Percentiles rank a stretch among this genome's conserved stretches.
Conservation (phyloP, 345 rosid genomes). For the Dipteronia sinensis region DNA sequence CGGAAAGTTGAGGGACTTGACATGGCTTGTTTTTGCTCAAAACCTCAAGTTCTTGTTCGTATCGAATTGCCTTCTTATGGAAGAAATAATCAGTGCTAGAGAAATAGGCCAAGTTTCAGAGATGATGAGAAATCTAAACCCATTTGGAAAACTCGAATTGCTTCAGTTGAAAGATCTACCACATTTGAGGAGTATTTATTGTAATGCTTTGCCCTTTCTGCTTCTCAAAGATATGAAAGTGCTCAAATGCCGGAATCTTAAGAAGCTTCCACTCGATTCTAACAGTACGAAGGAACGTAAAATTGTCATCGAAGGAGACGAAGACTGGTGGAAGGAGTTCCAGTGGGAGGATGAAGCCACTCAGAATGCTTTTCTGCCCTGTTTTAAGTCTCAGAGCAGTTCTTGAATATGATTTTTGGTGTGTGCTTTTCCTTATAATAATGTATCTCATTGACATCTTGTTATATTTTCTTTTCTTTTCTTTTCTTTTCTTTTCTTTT, state of each 20-base stretch:
- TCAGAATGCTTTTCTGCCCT: neutral
- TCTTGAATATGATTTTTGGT: no score
- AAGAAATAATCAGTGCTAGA: neutral
- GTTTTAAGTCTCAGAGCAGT: no score
- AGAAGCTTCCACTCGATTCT: slow-evolving; percentile 20
- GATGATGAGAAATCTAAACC: no score
- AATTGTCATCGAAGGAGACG: neutral
- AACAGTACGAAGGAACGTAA: neutral
- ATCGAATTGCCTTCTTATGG: neutral
- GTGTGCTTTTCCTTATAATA: no score
- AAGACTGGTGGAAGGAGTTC: neutral
- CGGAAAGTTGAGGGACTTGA: slow-evolving; percentile 3
- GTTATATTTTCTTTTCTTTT: no score
- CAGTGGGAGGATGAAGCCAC: slow-evolving; percentile 7
- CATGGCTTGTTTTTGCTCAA: slow-evolving; percentile 18
- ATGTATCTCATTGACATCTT: no score
- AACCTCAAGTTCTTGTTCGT: neutral
- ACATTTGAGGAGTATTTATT: neutral
- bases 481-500: no score
- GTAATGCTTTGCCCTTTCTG: slow-evolving; percentile 4
- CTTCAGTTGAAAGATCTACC: neutral
- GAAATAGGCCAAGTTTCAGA: neutral
- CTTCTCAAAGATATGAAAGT: neutral
- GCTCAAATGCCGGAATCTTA: neutral
- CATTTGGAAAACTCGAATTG: slow-evolving; percentile 10